Evolutionary conservation across 2,329 filamentous ascomycete species (phyloP).

Genomic region (Trichophyton schoenleinii): DNA sequence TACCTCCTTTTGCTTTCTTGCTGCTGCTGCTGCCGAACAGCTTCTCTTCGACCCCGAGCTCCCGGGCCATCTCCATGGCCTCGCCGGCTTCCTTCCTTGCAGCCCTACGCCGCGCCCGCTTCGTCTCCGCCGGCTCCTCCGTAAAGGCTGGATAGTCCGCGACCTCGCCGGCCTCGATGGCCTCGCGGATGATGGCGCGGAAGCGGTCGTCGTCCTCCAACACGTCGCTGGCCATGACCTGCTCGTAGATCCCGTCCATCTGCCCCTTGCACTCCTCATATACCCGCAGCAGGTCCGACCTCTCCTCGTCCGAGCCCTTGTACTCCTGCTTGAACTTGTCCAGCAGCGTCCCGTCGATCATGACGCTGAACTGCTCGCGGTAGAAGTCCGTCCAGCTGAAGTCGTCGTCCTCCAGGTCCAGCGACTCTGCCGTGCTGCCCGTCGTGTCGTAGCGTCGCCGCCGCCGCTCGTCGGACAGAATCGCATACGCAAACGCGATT

Average conservation of each 20-base stretch:
- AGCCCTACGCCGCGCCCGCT: constrained; percentile 45
- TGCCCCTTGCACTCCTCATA: constrained; percentile 63
- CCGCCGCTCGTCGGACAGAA: constrained; percentile 71
- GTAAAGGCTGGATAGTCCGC: constrained; percentile 56
- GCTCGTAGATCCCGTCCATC: constrained; percentile 65
- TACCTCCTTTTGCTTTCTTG: constrained; percentile 31
- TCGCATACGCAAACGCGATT: constrained; percentile 84
- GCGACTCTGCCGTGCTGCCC: constrained; percentile 72
- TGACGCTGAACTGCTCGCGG: constrained; percentile 64
- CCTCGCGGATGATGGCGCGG: constrained; percentile 64
- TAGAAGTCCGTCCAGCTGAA: constrained; percentile 92
- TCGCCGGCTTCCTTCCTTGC: constrained; percentile 58
- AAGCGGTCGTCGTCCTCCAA: constrained; percentile 78
- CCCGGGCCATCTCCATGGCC: constrained; percentile 61
- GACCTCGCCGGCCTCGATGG: constrained; percentile 59
- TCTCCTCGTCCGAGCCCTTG: constrained; percentile 77
- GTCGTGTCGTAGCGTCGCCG: constrained; percentile 81
- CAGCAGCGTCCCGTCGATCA: constrained; percentile 63
- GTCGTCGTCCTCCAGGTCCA: constrained; percentile 54
- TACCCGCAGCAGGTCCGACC: constrained; percentile 59
- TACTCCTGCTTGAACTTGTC: constrained; percentile 64
- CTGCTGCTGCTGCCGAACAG: constrained; percentile 40
- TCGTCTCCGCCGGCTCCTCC: constrained; percentile 56
- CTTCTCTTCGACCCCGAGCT: constrained; percentile 61
- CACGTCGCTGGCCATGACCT: constrained; percentile 76